phyloP scores from a whole-genome alignment of 2,329 filamentous ascomycete genomes.

The Colletotrichum truncatum region DNA sequence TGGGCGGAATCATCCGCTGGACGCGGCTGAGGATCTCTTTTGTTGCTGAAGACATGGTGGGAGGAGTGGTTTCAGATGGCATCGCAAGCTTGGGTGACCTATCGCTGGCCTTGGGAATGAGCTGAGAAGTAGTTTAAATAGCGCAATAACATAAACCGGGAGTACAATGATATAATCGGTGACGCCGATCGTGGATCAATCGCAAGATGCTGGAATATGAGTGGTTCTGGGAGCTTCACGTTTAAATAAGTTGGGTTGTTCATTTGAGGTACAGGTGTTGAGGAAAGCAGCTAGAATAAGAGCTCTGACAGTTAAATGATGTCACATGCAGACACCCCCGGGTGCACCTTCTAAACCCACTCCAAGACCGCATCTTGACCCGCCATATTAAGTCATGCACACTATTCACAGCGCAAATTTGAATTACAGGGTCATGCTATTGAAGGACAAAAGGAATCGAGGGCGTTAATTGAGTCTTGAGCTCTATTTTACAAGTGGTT shows the following conservation, averaged over 20 bases:
- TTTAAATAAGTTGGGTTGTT: neutral
- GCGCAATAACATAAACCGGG: neutral
- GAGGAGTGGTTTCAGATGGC: slow-evolving; percentile 33
- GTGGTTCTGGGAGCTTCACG: neutral
- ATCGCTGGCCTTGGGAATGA: neutral
- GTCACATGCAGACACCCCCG: slow-evolving; percentile 8
- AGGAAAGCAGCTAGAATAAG: neutral
- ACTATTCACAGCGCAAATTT: neutral
- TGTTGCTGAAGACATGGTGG: slow-evolving; percentile 73
- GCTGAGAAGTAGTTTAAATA: neutral
- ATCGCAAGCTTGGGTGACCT: neutral
- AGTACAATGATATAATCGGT: neutral
- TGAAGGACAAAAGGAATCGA: slow-evolving; percentile 67
- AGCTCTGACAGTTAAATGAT: slow-evolving; percentile 26
- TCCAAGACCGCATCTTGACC: neutral
- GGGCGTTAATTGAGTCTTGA: slow-evolving; percentile 68
- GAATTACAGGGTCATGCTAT: neutral
- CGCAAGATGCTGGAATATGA: neutral
- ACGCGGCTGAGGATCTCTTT: slow-evolving; percentile 82
- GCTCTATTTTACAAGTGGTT: slow-evolving; percentile 72
- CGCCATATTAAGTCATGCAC: neutral
- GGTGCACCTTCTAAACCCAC: neutral
- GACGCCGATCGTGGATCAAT: neutral
- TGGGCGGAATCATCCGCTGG: slow-evolving; percentile 90
- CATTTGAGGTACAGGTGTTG: neutral